Base-by-base conservation (phyloP, 805 yeast species). In the Blastobotrys mokoenaii region DNA sequence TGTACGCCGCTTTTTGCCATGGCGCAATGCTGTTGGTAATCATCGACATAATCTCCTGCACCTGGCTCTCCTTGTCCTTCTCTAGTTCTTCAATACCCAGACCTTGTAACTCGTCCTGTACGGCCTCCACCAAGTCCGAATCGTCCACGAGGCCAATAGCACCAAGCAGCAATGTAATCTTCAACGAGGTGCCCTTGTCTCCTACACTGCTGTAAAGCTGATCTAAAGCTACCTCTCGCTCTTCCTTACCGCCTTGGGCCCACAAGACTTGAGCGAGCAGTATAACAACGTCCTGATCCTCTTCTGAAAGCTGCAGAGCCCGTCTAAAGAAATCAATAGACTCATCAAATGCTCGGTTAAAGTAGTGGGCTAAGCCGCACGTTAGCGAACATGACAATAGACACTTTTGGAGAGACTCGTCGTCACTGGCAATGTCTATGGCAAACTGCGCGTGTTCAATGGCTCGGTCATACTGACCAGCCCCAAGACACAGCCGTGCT, bases 171-270 rank as follows among this genome's bases (percentile, higher is more conserved):
- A 89, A 63, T 0, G 85, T 80, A 1, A 84, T 77, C 18, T 77
- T 57, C 39, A 86, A 64, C 2, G 88, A 77, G 1, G 84, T 69
- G 0, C 95, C 96, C 46, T 74, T 62, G 3, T 65, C 68, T 48
- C 75, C 81, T 35, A 88, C 76, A 54, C 72, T 77, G 18, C 73
- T 71, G 53, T 84, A 82, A 38, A 90, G 64, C 61, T 87, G 95
- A 54, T 88, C 96, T 40, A 84, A 58, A 0, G 97, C 96, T 1
- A 88, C 89, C 51, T 79, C 82, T 47, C 78, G 80, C 1, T 93
- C 79, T 3, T 84, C 93, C n/a, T 74, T 78, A 0, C 79, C 74
- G n/a, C 79, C 83, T 46, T 76, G 76, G 2, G 86, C 85, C 66
- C 82, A 83, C 41, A 93, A 68, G 0, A 89, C 82, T 58, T 88